A percentile compares a stretch with the other conserved stretches of the same genome.
These are phyloP conservation scores for Ceratocystis ficicola DNA, from an alignment of 2,329 filamentous ascomycete species.

Conservation along the genomic window DNA sequence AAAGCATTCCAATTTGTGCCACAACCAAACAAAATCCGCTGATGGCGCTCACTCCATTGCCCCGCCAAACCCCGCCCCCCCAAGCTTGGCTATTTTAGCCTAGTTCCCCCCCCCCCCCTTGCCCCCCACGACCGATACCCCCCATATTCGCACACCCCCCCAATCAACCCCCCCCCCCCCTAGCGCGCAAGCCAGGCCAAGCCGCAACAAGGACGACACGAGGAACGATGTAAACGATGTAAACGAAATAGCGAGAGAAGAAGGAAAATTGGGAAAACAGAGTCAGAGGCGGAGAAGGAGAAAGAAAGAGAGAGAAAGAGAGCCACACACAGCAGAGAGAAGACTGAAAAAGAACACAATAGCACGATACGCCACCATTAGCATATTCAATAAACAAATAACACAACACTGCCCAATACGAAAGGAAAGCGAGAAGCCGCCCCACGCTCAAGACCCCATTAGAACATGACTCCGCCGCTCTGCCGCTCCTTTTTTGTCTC, in stretches of 20 bases:
- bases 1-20: not conserved
- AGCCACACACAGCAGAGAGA: too few species aligned
- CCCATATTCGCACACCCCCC: not conserved
- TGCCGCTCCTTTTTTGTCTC: conserved; percentile 2
- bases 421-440: conserved; percentile 3
- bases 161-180: not conserved
- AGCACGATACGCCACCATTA: conserved; percentile 8
- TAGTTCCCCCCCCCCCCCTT: not conserved
- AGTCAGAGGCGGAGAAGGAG: not conserved
- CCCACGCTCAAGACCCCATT: conserved; percentile 10
- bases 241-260: conserved; percentile 5
- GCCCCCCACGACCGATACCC: not conserved
- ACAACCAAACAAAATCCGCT: not conserved
- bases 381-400: not conserved
- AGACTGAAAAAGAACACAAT: not conserved
- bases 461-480: conserved; percentile 5
- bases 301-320: not conserved
- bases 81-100: not conserved
- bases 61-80: not conserved
- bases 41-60: not conserved
- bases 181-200: not conserved
- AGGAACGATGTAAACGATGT: conserved; percentile 6
- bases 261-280: not conserved
- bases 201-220: not conserved
- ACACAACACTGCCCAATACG: conserved; percentile 4